Conservation (phyloP, 2,329 filamentous ascomycete species). For the Tolypocladium inflatum region DNA sequence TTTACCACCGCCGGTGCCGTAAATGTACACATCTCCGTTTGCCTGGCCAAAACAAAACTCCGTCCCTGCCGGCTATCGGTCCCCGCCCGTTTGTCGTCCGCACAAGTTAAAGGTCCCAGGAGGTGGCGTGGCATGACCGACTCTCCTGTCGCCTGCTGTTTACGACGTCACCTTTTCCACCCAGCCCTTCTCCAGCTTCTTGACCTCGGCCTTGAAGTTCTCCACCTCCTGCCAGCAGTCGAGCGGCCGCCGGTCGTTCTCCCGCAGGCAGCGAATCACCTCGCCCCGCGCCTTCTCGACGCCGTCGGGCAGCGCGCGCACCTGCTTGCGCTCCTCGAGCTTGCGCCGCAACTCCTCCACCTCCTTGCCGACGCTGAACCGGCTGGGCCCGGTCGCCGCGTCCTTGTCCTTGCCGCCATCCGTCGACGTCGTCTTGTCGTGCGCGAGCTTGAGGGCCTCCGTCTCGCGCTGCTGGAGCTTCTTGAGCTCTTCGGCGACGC, state of each 20-base stretch:
- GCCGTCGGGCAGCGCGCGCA: slow-evolving; percentile 58
- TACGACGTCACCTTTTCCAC: slow-evolving; percentile 64
- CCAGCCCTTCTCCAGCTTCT: slow-evolving; percentile 76
- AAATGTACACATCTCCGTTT: slow-evolving; percentile 17
- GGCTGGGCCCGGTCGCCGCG: slow-evolving; percentile 18
- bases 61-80: slow-evolving; percentile 7
- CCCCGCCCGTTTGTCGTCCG: not conserved
- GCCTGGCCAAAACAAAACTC: not conserved
- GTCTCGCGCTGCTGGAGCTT: slow-evolving; percentile 64
- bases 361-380: slow-evolving; percentile 47
- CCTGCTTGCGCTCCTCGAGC: slow-evolving; percentile 52
- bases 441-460: slow-evolving; percentile 57
- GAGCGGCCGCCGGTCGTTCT: slow-evolving; percentile 78
- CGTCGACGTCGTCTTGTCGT: slow-evolving; percentile 55
- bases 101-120: not conserved
- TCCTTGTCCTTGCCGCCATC: slow-evolving; percentile 35
- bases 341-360: slow-evolving; percentile 48
- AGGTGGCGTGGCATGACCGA: not conserved
- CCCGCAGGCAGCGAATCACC: slow-evolving; percentile 70
- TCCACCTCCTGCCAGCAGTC: slow-evolving; percentile 95
- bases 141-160: not conserved
- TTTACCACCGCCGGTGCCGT: slow-evolving; percentile 19
- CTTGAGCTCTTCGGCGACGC: slow-evolving; percentile 77
- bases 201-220: slow-evolving; percentile 81
- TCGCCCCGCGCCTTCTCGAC: slow-evolving; percentile 68